A percentile compares a stretch with the other conserved stretches of the same genome.
Evolutionary conservation across 139 green algal genomes (phyloP).

Genomic region (Chara braunii): DNA sequence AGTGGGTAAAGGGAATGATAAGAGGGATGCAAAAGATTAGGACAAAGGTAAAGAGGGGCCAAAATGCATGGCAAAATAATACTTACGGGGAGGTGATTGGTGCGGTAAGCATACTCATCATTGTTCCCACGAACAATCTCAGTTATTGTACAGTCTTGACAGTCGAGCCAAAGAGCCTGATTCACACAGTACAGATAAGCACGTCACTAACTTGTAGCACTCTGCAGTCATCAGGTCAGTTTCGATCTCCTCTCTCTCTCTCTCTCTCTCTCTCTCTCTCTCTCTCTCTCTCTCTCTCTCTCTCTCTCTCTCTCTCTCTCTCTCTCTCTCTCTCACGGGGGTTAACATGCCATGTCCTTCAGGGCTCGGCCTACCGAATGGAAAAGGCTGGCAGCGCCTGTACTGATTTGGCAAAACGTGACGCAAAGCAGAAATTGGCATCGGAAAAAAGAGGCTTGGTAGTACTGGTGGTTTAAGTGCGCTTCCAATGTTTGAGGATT

Average conservation of each 20-base stretch:
- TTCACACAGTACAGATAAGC: background rate
- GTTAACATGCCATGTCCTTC: too few species aligned
- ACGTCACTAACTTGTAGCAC: constrained; percentile 13
- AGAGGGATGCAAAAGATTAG: background rate
- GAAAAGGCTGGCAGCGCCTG: too few species aligned
- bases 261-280: too few species aligned
- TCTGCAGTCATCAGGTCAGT: background rate
- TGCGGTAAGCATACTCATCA: constrained; percentile 8
- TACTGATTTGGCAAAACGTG: too few species aligned
- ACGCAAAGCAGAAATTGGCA: too few species aligned
- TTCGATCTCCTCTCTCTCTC: background rate
- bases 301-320: too few species aligned
- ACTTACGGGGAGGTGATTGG: constrained; percentile 13
- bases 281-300: too few species aligned
- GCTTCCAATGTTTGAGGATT: too few species aligned
- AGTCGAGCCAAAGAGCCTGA: constrained; percentile 27
- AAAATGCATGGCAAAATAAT: constrained; percentile 3
- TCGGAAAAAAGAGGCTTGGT: too few species aligned
- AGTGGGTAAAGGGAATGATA: background rate
- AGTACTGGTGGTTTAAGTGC: too few species aligned
- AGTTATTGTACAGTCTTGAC: constrained; percentile 6
- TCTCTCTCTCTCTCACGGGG: too few species aligned
- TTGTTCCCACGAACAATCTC: constrained; percentile 24
- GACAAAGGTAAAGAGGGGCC: background rate
- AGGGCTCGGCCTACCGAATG: too few species aligned